Evolutionary conservation across 345 rosid genomes (phyloP), one percentile per base, ranked within the genome.

Genomic region (Alliaria petiolata): DNA sequence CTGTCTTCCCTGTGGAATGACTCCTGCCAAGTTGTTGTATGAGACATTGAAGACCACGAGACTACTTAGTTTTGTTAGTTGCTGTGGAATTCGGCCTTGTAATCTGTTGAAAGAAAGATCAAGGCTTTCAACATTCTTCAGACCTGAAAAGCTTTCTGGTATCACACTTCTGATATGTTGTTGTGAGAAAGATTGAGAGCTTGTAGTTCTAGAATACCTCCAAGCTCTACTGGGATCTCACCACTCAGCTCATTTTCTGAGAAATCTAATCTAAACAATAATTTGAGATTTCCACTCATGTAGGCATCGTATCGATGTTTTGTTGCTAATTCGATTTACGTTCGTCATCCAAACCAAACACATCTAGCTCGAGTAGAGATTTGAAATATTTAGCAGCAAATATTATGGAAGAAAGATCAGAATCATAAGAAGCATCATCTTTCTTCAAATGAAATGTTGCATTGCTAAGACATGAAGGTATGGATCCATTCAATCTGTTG

Each of bases 181-280:
- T 84, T 84, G 60, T 65, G 67, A 2, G 85, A 80, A 0, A 82
- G 14, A 43, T 79, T 81, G 12, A 79, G 30, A 0, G 71, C 42
- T 1, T 8, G 1, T 3, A 77, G 68, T 3, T 2, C 10, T 13
- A 17, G 0, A 5, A 81, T 42, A 22, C 35, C 7, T 11, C 81
- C 83, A 0, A 83, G 0, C 36, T 65, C 70, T 4, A 0, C 0
- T 8, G 86, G 82, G 45, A 85, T 81, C 5, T 60, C 17, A 12
- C 84, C 82, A 0, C 43, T 42, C 0, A 81, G 44, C 8, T 67
- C 67, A 14, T 85, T 85, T 2, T 39, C n/a, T 1, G 85, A 83
- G 15, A 83, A 35, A 30, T 85, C 84, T 0, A 81, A 9, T 33
- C 81, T 83, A 0, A 53, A 71, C 15, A 57, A 5, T 19, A 77